Conservation (phyloP, 139 green algal genomes). For the Chlamydomonas sphaeroides region DNA sequence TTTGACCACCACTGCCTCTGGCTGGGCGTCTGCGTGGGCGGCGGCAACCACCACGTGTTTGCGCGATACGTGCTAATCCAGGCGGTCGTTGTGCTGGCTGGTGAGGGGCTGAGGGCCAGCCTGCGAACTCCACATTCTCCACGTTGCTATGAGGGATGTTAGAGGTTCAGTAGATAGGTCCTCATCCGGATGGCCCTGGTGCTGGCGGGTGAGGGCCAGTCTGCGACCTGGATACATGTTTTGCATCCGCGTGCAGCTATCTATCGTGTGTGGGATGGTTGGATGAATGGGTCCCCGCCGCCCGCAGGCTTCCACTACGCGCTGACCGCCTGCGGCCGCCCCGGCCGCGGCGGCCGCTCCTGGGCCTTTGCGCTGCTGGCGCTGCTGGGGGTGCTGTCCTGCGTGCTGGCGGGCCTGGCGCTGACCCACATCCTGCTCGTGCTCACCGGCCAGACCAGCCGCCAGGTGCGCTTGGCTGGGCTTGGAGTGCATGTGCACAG, state of each 20-base stretch:
- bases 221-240: too few relatives aligned
- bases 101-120: not conserved
- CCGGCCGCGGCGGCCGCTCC: not conserved
- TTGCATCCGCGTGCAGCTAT: too few relatives aligned
- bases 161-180: too few relatives aligned
- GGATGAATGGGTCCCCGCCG: too few relatives aligned
- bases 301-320: conserved; percentile 15
- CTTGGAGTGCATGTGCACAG: not conserved
- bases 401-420: not conserved
- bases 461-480: not conserved
- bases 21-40: conserved; percentile 20
- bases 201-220: too few relatives aligned
- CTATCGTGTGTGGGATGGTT: too few relatives aligned
- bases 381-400: not conserved
- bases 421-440: conserved; percentile 1
- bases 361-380: not conserved
- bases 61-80: not conserved
- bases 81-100: not conserved
- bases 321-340: conserved; percentile 29
- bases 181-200: too few relatives aligned
- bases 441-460: conserved; percentile 16
- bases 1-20: conserved; percentile 86
- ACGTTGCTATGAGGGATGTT: not conserved
- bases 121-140: not conserved
- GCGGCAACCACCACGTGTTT: conserved; percentile 28